phyloP scores from a whole-genome alignment of 176 grass and related monocot genomes.

The Stipa capillata region DNA sequence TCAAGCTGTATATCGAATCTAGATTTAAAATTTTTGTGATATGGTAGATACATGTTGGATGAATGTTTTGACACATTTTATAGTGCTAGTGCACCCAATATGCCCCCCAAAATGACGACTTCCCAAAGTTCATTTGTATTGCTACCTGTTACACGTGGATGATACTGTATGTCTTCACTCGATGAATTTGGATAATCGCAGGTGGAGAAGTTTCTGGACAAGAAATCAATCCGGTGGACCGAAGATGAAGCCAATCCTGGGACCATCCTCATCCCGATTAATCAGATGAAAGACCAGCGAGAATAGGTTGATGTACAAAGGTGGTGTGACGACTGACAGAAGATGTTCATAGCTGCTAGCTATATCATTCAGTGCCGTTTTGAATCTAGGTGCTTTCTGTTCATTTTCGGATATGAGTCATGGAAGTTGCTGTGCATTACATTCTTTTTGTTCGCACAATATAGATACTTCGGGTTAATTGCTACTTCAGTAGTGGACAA shows the following conservation, averaged over 20 bases:
- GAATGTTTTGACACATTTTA: too few species aligned
- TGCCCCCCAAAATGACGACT: not conserved
- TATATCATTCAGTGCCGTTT: not conserved
- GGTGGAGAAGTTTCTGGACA: slow-evolving; percentile 72
- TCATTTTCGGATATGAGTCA: slow-evolving; percentile 1
- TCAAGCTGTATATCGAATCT: too few species aligned
- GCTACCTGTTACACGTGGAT: not conserved
- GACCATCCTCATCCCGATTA: slow-evolving; percentile 52
- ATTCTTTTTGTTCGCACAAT: slow-evolving; percentile 6
- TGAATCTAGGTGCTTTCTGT: not conserved
- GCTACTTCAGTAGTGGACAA: not conserved
- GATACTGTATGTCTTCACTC: not conserved
- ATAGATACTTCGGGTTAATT: not conserved
- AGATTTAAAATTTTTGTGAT: too few species aligned
- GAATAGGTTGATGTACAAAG: slow-evolving; percentile 16
- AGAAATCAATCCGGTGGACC: slow-evolving; percentile 57
- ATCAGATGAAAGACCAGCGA: slow-evolving; percentile 39
- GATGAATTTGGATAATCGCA: slow-evolving; percentile 17
- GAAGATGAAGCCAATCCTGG: slow-evolving; percentile 45
- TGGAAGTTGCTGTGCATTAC: not conserved
- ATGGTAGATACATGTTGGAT: too few species aligned
- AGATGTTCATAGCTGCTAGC: not conserved
- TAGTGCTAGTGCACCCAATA: too few species aligned
- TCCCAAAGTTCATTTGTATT: not conserved
- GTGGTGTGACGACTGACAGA: not conserved